These are phyloP conservation scores for Spinellus fusiger DNA, from an alignment of 192 early-diverging fungal species.

Conservation along the genomic window DNA sequence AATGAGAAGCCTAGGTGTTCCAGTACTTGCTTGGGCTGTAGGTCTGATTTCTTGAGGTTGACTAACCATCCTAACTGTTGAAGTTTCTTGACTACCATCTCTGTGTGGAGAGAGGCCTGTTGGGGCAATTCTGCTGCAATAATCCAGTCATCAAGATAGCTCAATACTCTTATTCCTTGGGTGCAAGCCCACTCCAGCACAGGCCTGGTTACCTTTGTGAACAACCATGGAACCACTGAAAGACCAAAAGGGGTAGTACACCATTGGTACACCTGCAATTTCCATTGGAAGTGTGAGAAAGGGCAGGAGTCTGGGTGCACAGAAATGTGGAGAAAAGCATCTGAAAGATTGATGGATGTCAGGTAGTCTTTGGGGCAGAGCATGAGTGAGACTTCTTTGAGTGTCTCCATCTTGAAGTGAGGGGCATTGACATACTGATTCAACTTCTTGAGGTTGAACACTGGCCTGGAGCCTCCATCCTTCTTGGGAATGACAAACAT, in stretches of 20 bases:
- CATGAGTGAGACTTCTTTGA: background rate
- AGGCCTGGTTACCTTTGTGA: background rate
- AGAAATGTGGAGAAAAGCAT: background rate
- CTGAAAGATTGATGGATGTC: background rate
- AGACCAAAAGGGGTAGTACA: too few species aligned
- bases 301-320: background rate
- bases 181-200: background rate
- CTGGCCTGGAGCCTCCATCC: background rate
- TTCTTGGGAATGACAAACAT: too few species aligned
- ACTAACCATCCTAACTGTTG: conserved; percentile 14
- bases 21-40: too few species aligned
- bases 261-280: background rate
- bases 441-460: background rate
- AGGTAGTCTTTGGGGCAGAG: background rate
- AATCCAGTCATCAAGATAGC: conserved; percentile 11
- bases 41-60: conserved; percentile 18
- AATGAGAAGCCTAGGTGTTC: conserved; percentile 20
- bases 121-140: background rate
- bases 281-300: background rate
- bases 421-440: background rate
- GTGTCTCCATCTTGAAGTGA: background rate
- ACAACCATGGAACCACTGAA: too few species aligned
- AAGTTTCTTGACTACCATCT: background rate
- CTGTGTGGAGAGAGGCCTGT: background rate
- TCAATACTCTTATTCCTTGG: background rate